Evolutionary conservation across 345 rosid genomes (phyloP).

Genomic region (Lumnitzera littorea): DNA sequence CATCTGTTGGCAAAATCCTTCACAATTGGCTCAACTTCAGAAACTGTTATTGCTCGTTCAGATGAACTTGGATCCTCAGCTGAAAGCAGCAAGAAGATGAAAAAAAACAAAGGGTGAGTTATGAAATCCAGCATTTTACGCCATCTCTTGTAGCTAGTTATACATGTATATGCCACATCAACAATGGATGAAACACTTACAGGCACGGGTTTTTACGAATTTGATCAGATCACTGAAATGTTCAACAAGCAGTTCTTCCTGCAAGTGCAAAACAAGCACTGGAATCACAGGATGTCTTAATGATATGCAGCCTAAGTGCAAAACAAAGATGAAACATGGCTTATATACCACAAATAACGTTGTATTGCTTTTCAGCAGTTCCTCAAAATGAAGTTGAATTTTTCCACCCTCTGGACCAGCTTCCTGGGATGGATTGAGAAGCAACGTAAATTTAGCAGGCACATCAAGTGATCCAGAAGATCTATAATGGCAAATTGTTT

Average conservation of each 20-base stretch:
- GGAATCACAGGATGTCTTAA: background rate
- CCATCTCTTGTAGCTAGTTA: too few relatives aligned
- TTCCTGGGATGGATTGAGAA: slow-evolving; percentile 40
- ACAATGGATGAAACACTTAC: slow-evolving; percentile 36
- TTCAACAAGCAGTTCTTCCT: slow-evolving; percentile 91
- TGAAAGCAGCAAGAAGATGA: background rate
- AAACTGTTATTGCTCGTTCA: slow-evolving; percentile 57
- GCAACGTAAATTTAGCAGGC: background rate
- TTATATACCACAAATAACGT: slow-evolving; percentile 71
- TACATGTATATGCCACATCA: too few relatives aligned
- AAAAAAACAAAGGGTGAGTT: background rate
- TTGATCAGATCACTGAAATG: slow-evolving; percentile 87
- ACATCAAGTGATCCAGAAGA: too few relatives aligned
- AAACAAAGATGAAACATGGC: background rate
- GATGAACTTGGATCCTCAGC: slow-evolving; percentile 73
- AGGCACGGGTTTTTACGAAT: slow-evolving; percentile 80
- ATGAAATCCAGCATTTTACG: too few relatives aligned
- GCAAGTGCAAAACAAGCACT: slow-evolving; percentile 12
- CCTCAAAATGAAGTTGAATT: slow-evolving; percentile 87
- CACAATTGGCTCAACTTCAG: slow-evolving; percentile 79
- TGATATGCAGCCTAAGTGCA: background rate
- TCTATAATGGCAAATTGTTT: background rate
- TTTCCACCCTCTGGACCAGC: slow-evolving; percentile 96
- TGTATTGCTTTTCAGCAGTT: slow-evolving; percentile 82
- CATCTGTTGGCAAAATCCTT: slow-evolving; percentile 87